These are phyloP conservation scores for Pythium insidiosum DNA, from an alignment of 352 stramenopile species.

Conservation along the genomic window DNA sequence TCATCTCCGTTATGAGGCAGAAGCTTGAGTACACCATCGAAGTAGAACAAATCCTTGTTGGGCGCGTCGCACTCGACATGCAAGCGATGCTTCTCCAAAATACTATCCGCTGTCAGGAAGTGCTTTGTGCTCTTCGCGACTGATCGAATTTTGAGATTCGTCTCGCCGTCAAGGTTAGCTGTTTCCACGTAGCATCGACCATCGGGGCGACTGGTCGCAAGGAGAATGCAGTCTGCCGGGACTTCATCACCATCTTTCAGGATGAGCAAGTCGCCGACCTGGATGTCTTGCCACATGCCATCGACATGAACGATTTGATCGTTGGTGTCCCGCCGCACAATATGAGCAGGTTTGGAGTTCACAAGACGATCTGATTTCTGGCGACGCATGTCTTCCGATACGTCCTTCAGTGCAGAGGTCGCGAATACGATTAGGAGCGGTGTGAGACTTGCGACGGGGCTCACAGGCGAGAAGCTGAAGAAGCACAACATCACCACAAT, in stretches of 20 bases:
- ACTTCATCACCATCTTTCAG: slow-evolving; percentile 79
- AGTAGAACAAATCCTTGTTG: slow-evolving; percentile 86
- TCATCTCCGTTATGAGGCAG: slow-evolving; percentile 13
- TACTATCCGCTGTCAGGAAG: slow-evolving; percentile 62
- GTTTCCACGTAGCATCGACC: slow-evolving; percentile 83
- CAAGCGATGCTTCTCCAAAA: slow-evolving; percentile 59
- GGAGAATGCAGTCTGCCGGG: slow-evolving; percentile 71
- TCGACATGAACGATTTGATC: slow-evolving; percentile 62
- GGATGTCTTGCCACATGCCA: slow-evolving; percentile 76
- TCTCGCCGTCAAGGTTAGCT: slow-evolving; percentile 83
- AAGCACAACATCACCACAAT: slow-evolving; percentile 87
- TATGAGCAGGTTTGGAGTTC: slow-evolving; percentile 70
- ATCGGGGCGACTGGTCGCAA: slow-evolving; percentile 67
- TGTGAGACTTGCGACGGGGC: slow-evolving; percentile 73
- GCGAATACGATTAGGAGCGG: slow-evolving; percentile 85
- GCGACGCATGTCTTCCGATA: slow-evolving; percentile 71
- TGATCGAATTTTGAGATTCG: slow-evolving; percentile 83
- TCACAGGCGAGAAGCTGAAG: slow-evolving; percentile 83
- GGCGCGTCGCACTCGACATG: slow-evolving; percentile 70
- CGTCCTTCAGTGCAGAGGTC: slow-evolving; percentile 83
- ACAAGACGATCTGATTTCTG: slow-evolving; percentile 73
- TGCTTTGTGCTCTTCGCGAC: slow-evolving; percentile 72
- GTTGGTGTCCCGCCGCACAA: slow-evolving; percentile 51
- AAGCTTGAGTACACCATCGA: slow-evolving; percentile 60
- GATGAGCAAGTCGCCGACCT: slow-evolving; percentile 76